These are phyloP conservation scores for Cryptosporidium muris DNA, from an alignment of 169 alveolate genomes.

Conservation along the genomic window DNA sequence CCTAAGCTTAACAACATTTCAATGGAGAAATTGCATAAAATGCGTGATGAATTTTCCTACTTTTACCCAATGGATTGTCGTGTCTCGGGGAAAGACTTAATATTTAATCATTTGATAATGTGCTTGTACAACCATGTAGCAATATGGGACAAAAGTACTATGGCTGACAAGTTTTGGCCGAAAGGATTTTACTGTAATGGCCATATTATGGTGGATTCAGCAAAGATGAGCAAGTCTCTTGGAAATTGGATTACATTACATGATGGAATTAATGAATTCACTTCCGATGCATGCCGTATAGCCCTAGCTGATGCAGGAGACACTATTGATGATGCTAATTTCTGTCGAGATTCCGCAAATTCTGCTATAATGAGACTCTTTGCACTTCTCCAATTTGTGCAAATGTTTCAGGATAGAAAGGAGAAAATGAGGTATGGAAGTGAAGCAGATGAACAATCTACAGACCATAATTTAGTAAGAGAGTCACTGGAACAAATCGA, in stretches of 20 bases:
- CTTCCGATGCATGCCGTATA: constrained; percentile 97
- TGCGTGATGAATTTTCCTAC: constrained; percentile 92
- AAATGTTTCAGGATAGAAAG: constrained; percentile 77
- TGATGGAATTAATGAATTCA: constrained; percentile 89
- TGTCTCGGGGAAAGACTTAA: constrained; percentile 97
- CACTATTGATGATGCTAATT: constrained; percentile 95
- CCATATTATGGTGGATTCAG: constrained; percentile 93
- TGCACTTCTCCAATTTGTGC: constrained; percentile 76
- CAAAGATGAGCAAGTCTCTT: constrained; percentile 95
- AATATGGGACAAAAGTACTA: constrained; percentile 91
- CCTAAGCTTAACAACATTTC: constrained; percentile 83
- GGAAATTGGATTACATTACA: constrained; percentile 96
- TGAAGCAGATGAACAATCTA: constrained; percentile 28
- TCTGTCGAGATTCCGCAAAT: constrained; percentile 85
- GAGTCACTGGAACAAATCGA: constrained; percentile 74
- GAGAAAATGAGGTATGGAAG: constrained; percentile 73
- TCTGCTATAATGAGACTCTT: constrained; percentile 85
- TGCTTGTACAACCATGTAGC: constrained; percentile 98
- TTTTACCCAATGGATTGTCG: constrained; percentile 96
- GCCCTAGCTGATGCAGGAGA: constrained; percentile 99
- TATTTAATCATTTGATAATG: constrained; percentile 98
- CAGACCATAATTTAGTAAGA: constrained; percentile 6
- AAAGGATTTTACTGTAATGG: constrained; percentile 96
- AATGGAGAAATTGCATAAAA: constrained; percentile 73
- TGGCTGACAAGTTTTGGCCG: constrained; percentile 74